Base-by-base conservation (phyloP, 345 rosid species). In the Arabidopsis suecica region DNA sequence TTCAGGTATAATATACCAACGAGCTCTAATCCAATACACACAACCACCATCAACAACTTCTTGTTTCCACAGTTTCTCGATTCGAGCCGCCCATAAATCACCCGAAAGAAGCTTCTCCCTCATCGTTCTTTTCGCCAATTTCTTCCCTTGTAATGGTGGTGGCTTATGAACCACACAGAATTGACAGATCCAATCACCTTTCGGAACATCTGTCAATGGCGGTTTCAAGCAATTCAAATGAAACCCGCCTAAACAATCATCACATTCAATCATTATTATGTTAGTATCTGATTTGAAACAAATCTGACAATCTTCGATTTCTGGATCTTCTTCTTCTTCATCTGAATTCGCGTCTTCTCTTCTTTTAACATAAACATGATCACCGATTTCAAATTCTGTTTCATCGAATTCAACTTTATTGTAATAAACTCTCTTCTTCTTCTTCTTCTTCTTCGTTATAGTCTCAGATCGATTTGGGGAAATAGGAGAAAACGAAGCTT, bases 201-300 rank as follows among this genome's bases (percentile, higher is more conserved):
- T 96, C 0, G 99, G 99, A 47, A 95, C 91, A 28, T 73, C 79
- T 74, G 78, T 86, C 77, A 95, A 65, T 18, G 96, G 32, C 32
- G 96, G 96, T 22, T 82, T 90, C 90, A 90, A 81, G 72, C 99
- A 95, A 10, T 82, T 90, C 87, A 95, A 85, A 75, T 92, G 99
- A 82, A 90, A 95, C 14, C 97, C 97, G 56, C 93, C 90, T 34
- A 95, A 82, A 63, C 97, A 92, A 77, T 88, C 87, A 56, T 95
- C 97, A 16, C 99, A 95, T 47, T 95, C 97, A 6, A 95, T 78
- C 99, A 95, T 90, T 28, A 86, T 71, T 28, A 86, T 71, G 1
- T 63, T 65, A 25, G 75, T 83, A 76, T 90, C 90, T 41, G 84
- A 75, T 74, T 79, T 85, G 72, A 89, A 90, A 71, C 99, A 95